Evolutionary conservation across 1,284 basidiomycete genomes (phyloP), one percentile per base, ranked within the genome.

Genomic region (Leccinum subrobustum): DNA sequence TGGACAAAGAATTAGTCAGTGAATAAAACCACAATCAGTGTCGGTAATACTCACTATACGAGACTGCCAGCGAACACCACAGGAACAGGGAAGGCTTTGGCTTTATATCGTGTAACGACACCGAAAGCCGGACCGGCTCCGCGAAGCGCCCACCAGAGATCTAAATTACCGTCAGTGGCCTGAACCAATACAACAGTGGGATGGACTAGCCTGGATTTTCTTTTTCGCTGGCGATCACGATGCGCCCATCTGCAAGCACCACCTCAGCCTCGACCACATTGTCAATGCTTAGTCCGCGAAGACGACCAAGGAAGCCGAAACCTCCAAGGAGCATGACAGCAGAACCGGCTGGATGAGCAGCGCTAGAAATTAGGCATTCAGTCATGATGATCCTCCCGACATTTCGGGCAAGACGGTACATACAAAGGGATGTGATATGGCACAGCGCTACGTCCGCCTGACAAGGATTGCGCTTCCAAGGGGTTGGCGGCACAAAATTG

Each of bases 21-120:
- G 16, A n/a, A 27, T 51, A 27, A 27, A 27, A n/a, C n/a, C 5
- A 2, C 20, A 8, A 27, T 16, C 3, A 1, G 29, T 39, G 35
- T 47, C 42, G 16, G 60, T 62, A 53, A 42, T 71, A 65, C 86
- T 70, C 67, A 93, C 92, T 92, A 96, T 67, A 96, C 88, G 56
- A 96, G 79, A 72, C 95, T 96, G 9, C 93, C 94, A 14, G 93
- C 92, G 66, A 92, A 95, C 2, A 95, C 93, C 12, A 92, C 86
- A 3, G 93, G 92, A 2, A 96, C 84, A 3, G 93, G 93, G 73
- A 84, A 95, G 16, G 94, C 94, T 69, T 83, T 89, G 20, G 87
- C 89, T 66, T 92, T 91, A 75, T 95, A 95, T 20, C 93, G 83
- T 16, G 91, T 95, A n/a, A 88, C 89, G 56, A 97, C 83, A 14